These are phyloP conservation scores for Colletotrichum gloeosporioides DNA, from an alignment of 2,329 filamentous ascomycete species.

Conservation along the genomic window DNA sequence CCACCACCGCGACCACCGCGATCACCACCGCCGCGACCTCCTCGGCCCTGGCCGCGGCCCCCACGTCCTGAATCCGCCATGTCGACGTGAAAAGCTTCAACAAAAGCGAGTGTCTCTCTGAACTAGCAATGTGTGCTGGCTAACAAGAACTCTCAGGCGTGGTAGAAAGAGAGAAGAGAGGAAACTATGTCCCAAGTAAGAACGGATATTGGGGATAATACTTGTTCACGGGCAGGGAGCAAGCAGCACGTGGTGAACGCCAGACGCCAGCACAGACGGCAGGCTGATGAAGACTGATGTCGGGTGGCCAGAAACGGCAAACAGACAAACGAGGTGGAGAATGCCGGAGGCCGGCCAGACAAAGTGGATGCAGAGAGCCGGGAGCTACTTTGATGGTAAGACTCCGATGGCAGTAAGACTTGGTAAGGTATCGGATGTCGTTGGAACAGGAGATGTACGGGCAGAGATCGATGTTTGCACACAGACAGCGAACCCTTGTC, in stretches of 20 bases:
- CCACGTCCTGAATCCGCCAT: slow-evolving; percentile 15
- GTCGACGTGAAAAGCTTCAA: neutral
- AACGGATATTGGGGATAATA: neutral
- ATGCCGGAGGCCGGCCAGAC: slow-evolving; percentile 10
- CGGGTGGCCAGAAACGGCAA: neutral
- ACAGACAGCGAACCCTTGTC: neutral
- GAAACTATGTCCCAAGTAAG: neutral
- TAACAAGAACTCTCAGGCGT: neutral
- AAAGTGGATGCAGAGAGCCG: neutral
- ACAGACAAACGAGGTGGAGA: neutral
- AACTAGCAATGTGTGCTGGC: neutral
- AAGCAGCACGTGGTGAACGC: neutral
- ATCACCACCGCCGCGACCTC: neutral
- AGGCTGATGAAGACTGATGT: neutral
- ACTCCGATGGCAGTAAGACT: neutral
- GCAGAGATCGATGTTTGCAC: neutral
- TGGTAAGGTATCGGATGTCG: neutral
- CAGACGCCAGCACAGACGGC: neutral
- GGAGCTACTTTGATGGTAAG: neutral
- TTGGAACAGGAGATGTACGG: neutral
- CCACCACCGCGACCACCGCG: slow-evolving; percentile 12
- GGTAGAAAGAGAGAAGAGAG: neutral
- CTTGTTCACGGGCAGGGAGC: neutral
- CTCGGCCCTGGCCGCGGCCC: neutral
- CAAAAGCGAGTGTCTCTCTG: neutral